Base-by-base conservation (phyloP, 805 yeast genomes). In the Metschnikowia drakensbergensis region DNA sequence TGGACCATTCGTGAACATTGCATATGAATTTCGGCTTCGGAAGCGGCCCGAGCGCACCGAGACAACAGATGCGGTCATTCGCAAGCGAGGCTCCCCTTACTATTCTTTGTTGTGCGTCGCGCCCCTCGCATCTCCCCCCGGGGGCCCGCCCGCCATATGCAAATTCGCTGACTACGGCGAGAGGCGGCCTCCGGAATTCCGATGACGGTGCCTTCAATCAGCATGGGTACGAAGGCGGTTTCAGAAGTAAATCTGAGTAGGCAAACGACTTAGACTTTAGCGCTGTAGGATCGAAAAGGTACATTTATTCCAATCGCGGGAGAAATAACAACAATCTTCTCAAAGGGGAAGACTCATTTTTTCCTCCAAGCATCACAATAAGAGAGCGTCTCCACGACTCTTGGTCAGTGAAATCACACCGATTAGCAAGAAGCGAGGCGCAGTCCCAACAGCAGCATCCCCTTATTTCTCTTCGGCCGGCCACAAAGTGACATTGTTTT, bases 281-380 rank as follows among this genome's bases (percentile, higher is more conserved):
- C 34, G 42, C 42, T 39, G 34, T 29, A 29, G 35, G 23, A 29
- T 22, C 27, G 11, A 25, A 23, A 9, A 39, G 42, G 34, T 34
- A 39, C 23, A 10, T 17, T n/a, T 29, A 39, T 11, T 39, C 45
- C 45, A n/a, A 42, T 42, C 45, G 45, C 45, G 45, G 45, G 26
- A 42, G 37, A 42, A 42, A 42, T 42, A 25, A 42, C 45, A 42
- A 42, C 45, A 42, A 13, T 40, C 11, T 31, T 30, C 43, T 36
- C 22, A 40, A 40, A 40, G 23, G 22, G 43, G 43, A 40, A 31
- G 30, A 30, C 43, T 40, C 23, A 31, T 40, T 40, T 40, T 40
- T 25, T 40, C 23, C 22, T 25, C 28, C 13, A 10, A 37, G 30
- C 43, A 23, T 40, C 43, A 40, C 43, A 31, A 39, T 37, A 29